Conservation (phyloP, 495 filamentous ascomycete genomes). For the Aspergillus conjunctus region DNA sequence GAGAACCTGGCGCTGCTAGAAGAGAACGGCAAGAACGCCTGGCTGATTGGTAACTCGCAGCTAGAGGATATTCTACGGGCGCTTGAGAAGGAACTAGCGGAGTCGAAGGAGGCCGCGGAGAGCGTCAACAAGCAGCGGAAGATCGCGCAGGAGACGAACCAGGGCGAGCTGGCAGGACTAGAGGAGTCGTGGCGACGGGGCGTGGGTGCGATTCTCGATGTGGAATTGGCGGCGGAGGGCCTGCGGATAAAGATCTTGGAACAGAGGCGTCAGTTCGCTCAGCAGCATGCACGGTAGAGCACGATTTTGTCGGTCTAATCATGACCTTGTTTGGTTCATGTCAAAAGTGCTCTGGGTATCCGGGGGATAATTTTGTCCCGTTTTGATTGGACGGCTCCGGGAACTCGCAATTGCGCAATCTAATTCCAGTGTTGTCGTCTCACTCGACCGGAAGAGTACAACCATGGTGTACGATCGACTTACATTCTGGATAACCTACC, state of each 20-base stretch:
- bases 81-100: conserved; percentile 78
- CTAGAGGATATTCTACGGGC: conserved; percentile 69
- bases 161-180: conserved; percentile 65
- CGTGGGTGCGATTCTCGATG: conserved; percentile 70
- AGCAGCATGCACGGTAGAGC: conserved; percentile 36
- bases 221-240: conserved; percentile 72
- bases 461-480: too few species aligned
- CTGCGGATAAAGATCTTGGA: conserved; percentile 66
- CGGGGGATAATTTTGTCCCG: too few species aligned
- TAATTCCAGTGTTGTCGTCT: too few species aligned
- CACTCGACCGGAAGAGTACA: too few species aligned
- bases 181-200: conserved; percentile 76
- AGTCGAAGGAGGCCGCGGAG: conserved; percentile 65
- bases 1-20: conserved; percentile 76
- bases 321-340: background rate
- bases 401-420: too few species aligned
- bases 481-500: too few species aligned
- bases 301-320: background rate
- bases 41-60: conserved; percentile 82
- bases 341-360: too few species aligned
- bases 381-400: too few species aligned
- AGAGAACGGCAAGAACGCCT: conserved; percentile 82
- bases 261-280: conserved; percentile 46
- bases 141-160: conserved; percentile 65
- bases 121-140: conserved; percentile 69